Percentiles rank a stretch among this genome's conserved stretches.
phyloP scores from a whole-genome alignment of 1,284 basidiomycete species.

The Malassezia psittaci region DNA sequence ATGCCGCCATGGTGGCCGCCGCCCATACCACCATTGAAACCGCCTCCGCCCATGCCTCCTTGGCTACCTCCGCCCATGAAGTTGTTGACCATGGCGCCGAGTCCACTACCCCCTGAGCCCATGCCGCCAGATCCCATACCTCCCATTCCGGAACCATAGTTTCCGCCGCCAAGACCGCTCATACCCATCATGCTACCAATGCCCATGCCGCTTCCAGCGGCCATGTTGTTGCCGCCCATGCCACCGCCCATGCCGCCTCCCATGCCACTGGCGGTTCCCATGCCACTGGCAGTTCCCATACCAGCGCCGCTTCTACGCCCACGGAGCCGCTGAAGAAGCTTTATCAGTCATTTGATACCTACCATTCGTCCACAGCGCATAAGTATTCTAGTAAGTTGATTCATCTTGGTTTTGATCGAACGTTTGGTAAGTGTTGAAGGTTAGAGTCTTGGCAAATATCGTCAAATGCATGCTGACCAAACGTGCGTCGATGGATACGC shows the following conservation, averaged over 20 bases:
- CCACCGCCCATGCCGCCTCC: conserved; percentile 6
- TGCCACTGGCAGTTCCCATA: neutral
- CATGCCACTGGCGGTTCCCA: conserved; percentile 2
- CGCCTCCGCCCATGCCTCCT: conserved; percentile 1
- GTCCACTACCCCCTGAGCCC: conserved; percentile 7
- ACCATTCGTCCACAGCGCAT: conserved; percentile 6
- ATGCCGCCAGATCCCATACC: conserved; percentile 10
- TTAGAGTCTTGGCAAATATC: too few relatives aligned
- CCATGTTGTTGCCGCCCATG: conserved; percentile 7
- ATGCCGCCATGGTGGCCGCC: neutral
- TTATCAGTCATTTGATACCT: neutral
- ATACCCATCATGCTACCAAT: conserved; percentile 1
- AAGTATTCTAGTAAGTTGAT: neutral
- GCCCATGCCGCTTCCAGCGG: conserved; percentile 3
- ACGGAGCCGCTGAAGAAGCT: neutral
- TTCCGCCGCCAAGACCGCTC: neutral
- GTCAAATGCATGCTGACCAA: neutral
- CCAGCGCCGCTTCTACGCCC: neutral
- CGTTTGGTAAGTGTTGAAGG: too few relatives aligned
- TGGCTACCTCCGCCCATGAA: conserved; percentile 1
- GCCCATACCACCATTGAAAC: neutral
- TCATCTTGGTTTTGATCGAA: neutral
- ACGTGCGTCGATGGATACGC: neutral
- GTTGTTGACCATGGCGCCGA: neutral
- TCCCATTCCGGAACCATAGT: neutral